Evolutionary conservation across 768 basidiomycete genomes (phyloP), one percentile per base, ranked within the genome.

Genomic region (Leccinum obscurum): DNA sequence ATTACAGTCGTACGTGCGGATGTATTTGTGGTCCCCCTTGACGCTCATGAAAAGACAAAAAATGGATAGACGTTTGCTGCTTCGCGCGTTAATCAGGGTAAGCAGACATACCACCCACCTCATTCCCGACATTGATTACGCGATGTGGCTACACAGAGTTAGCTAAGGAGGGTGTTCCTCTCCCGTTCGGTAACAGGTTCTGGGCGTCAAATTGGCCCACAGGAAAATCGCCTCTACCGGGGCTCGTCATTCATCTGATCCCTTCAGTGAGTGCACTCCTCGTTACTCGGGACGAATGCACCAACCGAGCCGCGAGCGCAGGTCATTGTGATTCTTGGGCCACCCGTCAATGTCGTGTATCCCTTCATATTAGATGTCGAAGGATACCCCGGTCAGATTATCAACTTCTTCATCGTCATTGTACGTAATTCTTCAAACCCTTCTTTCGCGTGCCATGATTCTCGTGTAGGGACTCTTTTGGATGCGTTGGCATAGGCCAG

Each of bases 161-260:
- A 4, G 85, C 85, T 5, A 86, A 86, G 61, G 85, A 85, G 66
- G 85, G 85, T 1, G 73, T 86, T n/a, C 84, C 84, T 11, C 76
- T 86, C 0, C 84, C 84, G 0, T 84, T 84, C 55, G 83, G 83
- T 3, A 85, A 82, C 62, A 77, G 69, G 26, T 83, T 86, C 64
- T 85, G 83, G 84, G 85, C 85, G 1, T 83, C 82, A 1, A 86
- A 85, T 65, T 84, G 83, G 84, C 83, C 83, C 1, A 82, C 81
- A 2, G 82, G 83, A 7, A 81, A 81, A 62, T 81, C 85, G 0
- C 85, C 85, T 0, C 66, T 85, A 26, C 83, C 84, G 0, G 85
- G 83, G 0, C 76, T 85, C 3, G 79, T 85, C 53, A 76, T 86
- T 6, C 82, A 85, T 54, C 64, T 85, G 28, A 83, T 84, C 41